Base-by-base conservation (phyloP, 129 eudicot genomes). In the Ambrosia trifida region DNA sequence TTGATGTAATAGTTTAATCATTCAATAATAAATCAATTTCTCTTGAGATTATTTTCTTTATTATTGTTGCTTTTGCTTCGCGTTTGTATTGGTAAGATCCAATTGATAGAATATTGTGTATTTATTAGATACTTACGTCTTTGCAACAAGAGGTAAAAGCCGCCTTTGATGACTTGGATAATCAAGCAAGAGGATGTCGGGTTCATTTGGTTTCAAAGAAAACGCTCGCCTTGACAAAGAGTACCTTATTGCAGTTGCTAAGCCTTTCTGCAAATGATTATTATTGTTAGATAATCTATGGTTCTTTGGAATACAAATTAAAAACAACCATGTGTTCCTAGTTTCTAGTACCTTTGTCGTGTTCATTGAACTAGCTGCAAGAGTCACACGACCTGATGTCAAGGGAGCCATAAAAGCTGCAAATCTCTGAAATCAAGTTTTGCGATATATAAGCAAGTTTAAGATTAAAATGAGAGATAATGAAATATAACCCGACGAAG, bases 131-230 rank as follows among this genome's bases (percentile, higher is more conserved):
- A 66, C 87, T 66, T 73, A 89, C 98, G 98, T 93, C 72, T 89
- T 90, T 69, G 98, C 98, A 69, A 93, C 70, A 78, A 89, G 90
- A 70, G 98, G 96, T 70, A 89, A 72, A 3, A 93, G 95, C 11
- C 96, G 83, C 24, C 98, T 81, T 70, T 93, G 98, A 78, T 93
- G 98, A 69, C 95, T 93, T 31, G 96, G 98, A 77, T 93, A 93
- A 75, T 93, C 92, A 38, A 93, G 98, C 75, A 89, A 77, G 66
- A 93, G 89, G 43, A 93, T 87, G 74, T 93, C 96, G 33, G 96
- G 83, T 19, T 86, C 90, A 74, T 87, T 75, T 19, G 96, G 95
- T 63, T 80, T 46, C 16, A 89, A 5, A n/a, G 96, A 87, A 78
- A 93, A 93, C 20, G 95, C 98, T 31, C 89, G 76, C 73, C 98